These are phyloP conservation scores for Dorcoceras hygrometricum DNA, from an alignment of 257 asterid species.

Conservation along the genomic window DNA sequence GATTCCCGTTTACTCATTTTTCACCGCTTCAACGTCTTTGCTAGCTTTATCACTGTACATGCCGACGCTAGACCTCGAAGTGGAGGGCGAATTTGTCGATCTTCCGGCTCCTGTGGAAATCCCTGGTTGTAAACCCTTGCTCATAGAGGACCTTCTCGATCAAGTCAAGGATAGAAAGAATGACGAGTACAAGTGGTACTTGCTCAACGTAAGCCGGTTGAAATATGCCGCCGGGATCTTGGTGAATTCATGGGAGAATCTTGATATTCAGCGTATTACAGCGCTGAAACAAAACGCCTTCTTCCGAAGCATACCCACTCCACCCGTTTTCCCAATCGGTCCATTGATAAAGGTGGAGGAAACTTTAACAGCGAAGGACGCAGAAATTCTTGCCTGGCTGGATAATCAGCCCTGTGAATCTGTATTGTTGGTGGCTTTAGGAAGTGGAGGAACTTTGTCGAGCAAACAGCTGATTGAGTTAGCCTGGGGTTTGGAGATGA, in stretches of 20 bases:
- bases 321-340: constrained; percentile 38
- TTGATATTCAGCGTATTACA: constrained; percentile 32
- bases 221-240: constrained; percentile 31
- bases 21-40: constrained; percentile 32
- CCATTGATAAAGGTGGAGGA: constrained; percentile 36
- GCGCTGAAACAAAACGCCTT: constrained; percentile 35
- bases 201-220: constrained; percentile 29
- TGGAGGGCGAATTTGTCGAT: constrained; percentile 35
- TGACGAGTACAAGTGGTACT: constrained; percentile 43
- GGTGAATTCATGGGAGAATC: constrained; percentile 38
- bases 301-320: constrained; percentile 26
- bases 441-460: constrained; percentile 49
- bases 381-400: constrained; percentile 34
- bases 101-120: constrained; percentile 29
- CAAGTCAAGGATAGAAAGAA: constrained; percentile 32
- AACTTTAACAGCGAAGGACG: not conserved
- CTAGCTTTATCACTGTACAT: constrained; percentile 31
- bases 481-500: constrained; percentile 42
- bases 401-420: constrained; percentile 42
- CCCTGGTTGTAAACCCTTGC: constrained; percentile 35
- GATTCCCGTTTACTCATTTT: constrained; percentile 37
- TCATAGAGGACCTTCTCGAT: constrained; percentile 28
- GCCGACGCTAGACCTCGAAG: constrained; percentile 38
- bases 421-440: constrained; percentile 37
- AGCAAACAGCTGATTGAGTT: constrained; percentile 37